Percentiles rank a stretch among this genome's conserved stretches.
phyloP scores from a whole-genome alignment of 106 monocot genomes.

The Chionographis japonica region DNA sequence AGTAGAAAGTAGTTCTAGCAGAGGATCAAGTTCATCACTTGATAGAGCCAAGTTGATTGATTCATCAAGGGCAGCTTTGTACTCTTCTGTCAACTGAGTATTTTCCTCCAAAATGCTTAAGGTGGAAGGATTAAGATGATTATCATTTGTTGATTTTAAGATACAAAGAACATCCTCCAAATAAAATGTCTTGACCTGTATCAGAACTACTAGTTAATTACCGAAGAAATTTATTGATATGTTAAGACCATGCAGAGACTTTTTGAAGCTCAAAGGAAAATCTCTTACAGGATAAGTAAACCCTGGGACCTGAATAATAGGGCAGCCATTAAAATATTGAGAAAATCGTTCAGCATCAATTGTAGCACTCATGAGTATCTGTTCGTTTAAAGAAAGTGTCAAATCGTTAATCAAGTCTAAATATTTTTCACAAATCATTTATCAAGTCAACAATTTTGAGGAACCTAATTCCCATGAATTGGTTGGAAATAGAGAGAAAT shows the following conservation, averaged over 20 bases:
- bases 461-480: too few relatives aligned
- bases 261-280: neutral
- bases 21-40: slow-evolving; percentile 77
- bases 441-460: neutral
- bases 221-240: too few relatives aligned
- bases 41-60: slow-evolving; percentile 70
- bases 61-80: slow-evolving; percentile 65
- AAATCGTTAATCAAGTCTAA: neutral
- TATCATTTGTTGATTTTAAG: slow-evolving; percentile 43
- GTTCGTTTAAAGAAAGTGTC: slow-evolving; percentile 5
- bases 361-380: slow-evolving; percentile 99
- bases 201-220: slow-evolving; percentile 6
- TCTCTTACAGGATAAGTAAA: slow-evolving; percentile 86
- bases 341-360: slow-evolving; percentile 92
- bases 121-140: slow-evolving; percentile 38
- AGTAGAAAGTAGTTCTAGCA: slow-evolving; percentile 62
- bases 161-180: slow-evolving; percentile 94
- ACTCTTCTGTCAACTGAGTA: slow-evolving; percentile 53
- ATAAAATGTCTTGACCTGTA: slow-evolving; percentile 82
- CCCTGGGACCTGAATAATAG: slow-evolving; percentile 84
- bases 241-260: too few relatives aligned
- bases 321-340: slow-evolving; percentile 79
- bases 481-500: slow-evolving; percentile 6
- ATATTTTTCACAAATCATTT: neutral
- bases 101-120: slow-evolving; percentile 28